phyloP scores from a whole-genome alignment of 1,284 basidiomycete genomes.

The Malassezia vespertilionis region DNA sequence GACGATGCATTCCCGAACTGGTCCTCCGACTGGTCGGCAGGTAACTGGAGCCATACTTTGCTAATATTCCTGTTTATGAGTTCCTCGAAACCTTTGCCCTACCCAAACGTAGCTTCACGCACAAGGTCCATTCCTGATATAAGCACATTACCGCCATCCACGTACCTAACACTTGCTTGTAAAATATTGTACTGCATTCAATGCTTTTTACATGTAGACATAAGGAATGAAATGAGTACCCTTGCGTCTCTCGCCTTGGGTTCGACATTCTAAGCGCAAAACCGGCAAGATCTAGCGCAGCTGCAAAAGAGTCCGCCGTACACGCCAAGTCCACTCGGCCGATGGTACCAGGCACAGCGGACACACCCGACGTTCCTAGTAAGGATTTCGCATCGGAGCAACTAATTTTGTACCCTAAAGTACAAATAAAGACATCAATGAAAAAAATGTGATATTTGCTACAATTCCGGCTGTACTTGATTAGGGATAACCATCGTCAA shows the following conservation, averaged over 20 bases:
- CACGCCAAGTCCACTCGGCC: no score
- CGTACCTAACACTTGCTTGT: conserved; percentile 16
- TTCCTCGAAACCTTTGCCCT: background rate
- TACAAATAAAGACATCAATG: no score
- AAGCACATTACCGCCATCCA: background rate
- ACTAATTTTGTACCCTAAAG: no score
- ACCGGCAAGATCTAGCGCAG: no score
- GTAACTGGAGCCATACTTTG: conserved; percentile 17
- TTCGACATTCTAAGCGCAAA: conserved; percentile 15
- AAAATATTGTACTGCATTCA: conserved; percentile 11
- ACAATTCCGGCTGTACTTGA: no score
- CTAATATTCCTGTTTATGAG: background rate
- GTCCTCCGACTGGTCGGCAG: conserved; percentile 1
- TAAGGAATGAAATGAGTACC: conserved; percentile 17
- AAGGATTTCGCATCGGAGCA: no score
- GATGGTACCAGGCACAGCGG: no score
- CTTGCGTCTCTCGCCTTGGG: conserved; percentile 15
- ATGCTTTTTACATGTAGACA: conserved; percentile 15
- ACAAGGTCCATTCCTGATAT: conserved; percentile 12
- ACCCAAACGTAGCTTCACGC: conserved; percentile 10
- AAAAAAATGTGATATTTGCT: no score
- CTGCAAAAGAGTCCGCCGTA: no score
- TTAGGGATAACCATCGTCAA: no score
- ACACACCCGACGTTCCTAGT: no score
- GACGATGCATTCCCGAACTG: conserved; percentile 7